Percentiles rank a stretch among this genome's conserved stretches.
These are phyloP conservation scores for Penicillium occitanis DNA, from an alignment of 2,329 filamentous ascomycete species.

Conservation along the genomic window DNA sequence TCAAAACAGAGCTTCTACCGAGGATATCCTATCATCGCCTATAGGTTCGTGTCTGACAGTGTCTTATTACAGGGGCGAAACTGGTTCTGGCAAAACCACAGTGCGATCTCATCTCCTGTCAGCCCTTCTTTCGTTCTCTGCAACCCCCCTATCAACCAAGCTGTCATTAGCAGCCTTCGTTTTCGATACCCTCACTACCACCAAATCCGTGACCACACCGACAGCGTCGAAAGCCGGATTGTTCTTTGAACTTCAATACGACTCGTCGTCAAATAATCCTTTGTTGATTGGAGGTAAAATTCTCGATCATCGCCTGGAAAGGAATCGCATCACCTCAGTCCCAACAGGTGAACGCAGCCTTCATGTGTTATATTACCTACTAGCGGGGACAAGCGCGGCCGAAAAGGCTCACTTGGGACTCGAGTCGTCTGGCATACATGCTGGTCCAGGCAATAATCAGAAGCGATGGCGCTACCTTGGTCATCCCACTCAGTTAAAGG, in stretches of 20 bases:
- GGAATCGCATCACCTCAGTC: slow-evolving; percentile 85
- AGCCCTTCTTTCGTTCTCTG: slow-evolving; percentile 81
- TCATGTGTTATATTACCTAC: slow-evolving; percentile 90
- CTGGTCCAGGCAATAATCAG: slow-evolving; percentile 52
- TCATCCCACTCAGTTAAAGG: slow-evolving; percentile 93
- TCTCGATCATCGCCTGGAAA: slow-evolving; percentile 86
- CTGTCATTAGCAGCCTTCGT: slow-evolving; percentile 90
- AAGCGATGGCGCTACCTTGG: slow-evolving; percentile 96
- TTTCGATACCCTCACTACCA: slow-evolving; percentile 94
- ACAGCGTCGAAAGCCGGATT: slow-evolving; percentile 94
- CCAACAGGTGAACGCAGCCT: slow-evolving; percentile 96
- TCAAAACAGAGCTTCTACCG: neutral
- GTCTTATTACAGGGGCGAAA: slow-evolving; percentile 72
- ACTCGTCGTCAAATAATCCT: slow-evolving; percentile 79
- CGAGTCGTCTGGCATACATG: slow-evolving; percentile 46
- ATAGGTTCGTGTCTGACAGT: slow-evolving; percentile 29
- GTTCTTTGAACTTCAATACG: slow-evolving; percentile 95
- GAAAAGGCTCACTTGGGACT: slow-evolving; percentile 84
- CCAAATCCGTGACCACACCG: slow-evolving; percentile 92
- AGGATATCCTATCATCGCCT: neutral
- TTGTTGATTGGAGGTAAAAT: slow-evolving; percentile 91
- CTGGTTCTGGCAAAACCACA: slow-evolving; percentile 93
- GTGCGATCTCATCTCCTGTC: slow-evolving; percentile 85
- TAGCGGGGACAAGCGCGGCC: slow-evolving; percentile 84
- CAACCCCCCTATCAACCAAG: slow-evolving; percentile 89